Base-by-base conservation (phyloP, 768 basidiomycete species). In the Tricholomella constricta region DNA sequence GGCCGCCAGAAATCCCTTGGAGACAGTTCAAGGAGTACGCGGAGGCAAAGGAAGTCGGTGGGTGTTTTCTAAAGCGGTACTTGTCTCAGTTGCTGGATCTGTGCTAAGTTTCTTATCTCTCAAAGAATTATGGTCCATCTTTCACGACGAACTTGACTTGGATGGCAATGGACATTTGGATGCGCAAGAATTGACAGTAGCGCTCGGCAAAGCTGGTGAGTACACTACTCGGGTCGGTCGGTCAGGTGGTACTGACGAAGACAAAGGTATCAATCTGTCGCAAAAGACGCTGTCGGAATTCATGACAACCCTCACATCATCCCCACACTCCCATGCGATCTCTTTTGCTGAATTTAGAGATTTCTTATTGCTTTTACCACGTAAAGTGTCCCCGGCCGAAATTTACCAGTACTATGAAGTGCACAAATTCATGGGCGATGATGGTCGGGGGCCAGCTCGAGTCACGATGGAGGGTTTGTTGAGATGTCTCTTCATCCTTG, bases 81-180 rank as follows among this genome's bases (percentile, higher is more conserved):
- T 56, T 45, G 36, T n/a, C 20, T 22, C 34, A 31, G 19, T 54
- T 29, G 45, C 45, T 54, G 25, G 19, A 41, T 56, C 32, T 59
- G 54, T 56, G 45, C 34, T 68, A 54, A 58, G 43, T 9, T 12
- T 40, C 48, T 52, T 49, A 40, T 52, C 26, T 34, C 11, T 10
- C 5, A 19, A 25, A 92, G 94, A 96, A 69, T 77, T 97, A 19
- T 97, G 95, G 95, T 77, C 82, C 45, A 85, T 94, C 50, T 97
- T 97, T 70, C 91, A 91, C 58, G 79, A 93, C 64, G 89, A 94
- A 62, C 80, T 97, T 44, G 95, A 96, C 72, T 75, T 93, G 55
- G 93, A 97, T 63, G 82, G 89, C 23, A 91, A 97, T 69, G 94
- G 92, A 7, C 82, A 81, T 51, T 68, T 97, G 26, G 92, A 94